Evolutionary conservation across 768 basidiomycete genomes (phyloP).

Genomic region (Termitomyces sp.): DNA sequence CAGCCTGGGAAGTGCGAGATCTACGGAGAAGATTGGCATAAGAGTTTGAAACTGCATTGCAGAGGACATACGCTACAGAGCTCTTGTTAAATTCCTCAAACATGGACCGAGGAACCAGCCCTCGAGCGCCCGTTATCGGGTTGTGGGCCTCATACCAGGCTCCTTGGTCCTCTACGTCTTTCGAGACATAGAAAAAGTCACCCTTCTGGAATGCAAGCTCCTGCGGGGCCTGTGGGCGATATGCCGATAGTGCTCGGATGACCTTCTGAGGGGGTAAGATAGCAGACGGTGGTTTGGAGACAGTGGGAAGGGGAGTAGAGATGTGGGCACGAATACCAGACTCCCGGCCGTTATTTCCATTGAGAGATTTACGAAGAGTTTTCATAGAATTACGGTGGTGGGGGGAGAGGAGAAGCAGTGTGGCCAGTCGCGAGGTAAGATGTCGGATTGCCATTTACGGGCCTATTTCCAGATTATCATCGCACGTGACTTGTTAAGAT

Average conservation of each 20-base stretch:
- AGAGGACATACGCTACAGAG: slow-evolving; percentile 49
- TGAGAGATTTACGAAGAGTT: slow-evolving; percentile 78
- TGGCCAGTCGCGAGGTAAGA: slow-evolving; percentile 25
- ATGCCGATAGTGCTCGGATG: slow-evolving; percentile 74
- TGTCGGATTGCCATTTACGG: slow-evolving; percentile 11
- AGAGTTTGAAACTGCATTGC: not conserved
- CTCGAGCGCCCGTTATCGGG: slow-evolving; percentile 85
- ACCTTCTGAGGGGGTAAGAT: slow-evolving; percentile 91
- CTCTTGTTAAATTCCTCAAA: slow-evolving; percentile 91
- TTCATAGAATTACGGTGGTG: slow-evolving; percentile 53
- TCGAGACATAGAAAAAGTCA: slow-evolving; percentile 96
- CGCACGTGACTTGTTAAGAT: slow-evolving; percentile 13
- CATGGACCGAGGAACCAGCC: slow-evolving; percentile 80
- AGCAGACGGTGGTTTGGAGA: slow-evolving; percentile 68
- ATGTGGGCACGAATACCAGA: slow-evolving; percentile 53
- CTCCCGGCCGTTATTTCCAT: slow-evolving; percentile 60
- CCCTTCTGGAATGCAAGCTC: slow-evolving; percentile 90
- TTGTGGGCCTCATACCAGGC: slow-evolving; percentile 95
- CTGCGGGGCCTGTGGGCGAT: slow-evolving; percentile 71
- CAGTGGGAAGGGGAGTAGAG: slow-evolving; percentile 62
- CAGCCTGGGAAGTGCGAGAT: slow-evolving; percentile 40
- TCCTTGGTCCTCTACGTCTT: slow-evolving; percentile 55
- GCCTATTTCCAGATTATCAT: slow-evolving; percentile 17
- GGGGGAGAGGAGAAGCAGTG: slow-evolving; percentile 13
- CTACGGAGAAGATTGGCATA: slow-evolving; percentile 21